phyloP scores from a whole-genome alignment of 306 rosid genomes.

The Rubus idaeus region DNA sequence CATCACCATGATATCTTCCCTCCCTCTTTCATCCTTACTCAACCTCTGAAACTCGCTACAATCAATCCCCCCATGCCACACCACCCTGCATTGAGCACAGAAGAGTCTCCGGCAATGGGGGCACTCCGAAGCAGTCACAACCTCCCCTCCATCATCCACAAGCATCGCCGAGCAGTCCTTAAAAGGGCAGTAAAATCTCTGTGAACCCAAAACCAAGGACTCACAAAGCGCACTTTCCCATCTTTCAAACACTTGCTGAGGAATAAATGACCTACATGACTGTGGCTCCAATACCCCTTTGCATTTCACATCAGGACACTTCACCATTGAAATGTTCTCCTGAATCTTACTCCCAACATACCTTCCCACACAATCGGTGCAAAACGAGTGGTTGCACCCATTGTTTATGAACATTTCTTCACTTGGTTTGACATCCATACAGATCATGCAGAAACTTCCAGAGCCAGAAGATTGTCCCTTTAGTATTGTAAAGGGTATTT shows the following conservation, averaged over 20 bases:
- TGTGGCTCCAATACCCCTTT: conserved; percentile 42
- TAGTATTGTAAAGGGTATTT: neutral
- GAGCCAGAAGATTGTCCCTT: conserved; percentile 31
- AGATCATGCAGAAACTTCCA: conserved; percentile 43
- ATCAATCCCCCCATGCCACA: conserved; percentile 56
- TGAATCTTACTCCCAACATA: conserved; percentile 49
- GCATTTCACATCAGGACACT: conserved; percentile 60
- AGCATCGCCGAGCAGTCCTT: conserved; percentile 54
- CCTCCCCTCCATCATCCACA: conserved; percentile 38
- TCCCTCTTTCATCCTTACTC: conserved; percentile 25
- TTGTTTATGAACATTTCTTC: conserved; percentile 43
- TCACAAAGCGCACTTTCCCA: conserved; percentile 60
- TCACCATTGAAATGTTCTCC: conserved; percentile 39
- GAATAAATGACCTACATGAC: conserved; percentile 32
- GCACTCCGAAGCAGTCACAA: conserved; percentile 53
- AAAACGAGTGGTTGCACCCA: conserved; percentile 49
- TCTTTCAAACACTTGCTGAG: conserved; percentile 50
- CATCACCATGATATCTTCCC: conserved; percentile 47
- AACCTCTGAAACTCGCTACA: conserved; percentile 40
- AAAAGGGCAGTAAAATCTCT: conserved; percentile 53
- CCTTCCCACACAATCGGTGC: conserved; percentile 41
- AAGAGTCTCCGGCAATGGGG: conserved; percentile 53
- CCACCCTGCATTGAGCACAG: conserved; percentile 55
- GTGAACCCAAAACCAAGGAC: conserved; percentile 32
- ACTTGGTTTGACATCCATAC: conserved; percentile 44